Percentiles rank a stretch among this genome's conserved stretches.
Conservation (phyloP, 169 alveolate species). For the Plasmodium relictum region DNA sequence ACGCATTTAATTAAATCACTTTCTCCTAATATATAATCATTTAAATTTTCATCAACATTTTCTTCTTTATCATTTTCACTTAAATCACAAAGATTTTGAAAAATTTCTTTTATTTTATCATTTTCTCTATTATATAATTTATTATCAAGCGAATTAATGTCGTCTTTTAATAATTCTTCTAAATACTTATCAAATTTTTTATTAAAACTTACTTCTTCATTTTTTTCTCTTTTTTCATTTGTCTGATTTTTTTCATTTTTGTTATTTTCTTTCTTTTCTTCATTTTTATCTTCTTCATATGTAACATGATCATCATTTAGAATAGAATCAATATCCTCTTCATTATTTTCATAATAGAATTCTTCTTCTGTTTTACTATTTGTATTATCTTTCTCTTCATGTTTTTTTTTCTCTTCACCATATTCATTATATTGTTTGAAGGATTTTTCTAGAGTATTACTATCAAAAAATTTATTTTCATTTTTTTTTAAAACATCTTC, state of each 20-base stretch:
- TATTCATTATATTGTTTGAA: background rate
- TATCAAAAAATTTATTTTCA: slow-evolving; percentile 63
- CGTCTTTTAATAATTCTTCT: slow-evolving; percentile 61
- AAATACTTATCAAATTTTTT: slow-evolving; percentile 56
- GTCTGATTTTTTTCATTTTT: background rate
- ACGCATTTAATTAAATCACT: slow-evolving; percentile 65
- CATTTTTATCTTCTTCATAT: slow-evolving; percentile 28
- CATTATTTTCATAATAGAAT: slow-evolving; percentile 3
- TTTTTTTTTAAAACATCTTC: slow-evolving; percentile 30
- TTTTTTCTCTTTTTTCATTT: background rate
- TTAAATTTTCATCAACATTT: slow-evolving; percentile 10
- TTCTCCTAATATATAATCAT: slow-evolving; percentile 71
- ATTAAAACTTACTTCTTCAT: slow-evolving; percentile 19
- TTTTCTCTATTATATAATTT: slow-evolving; percentile 17
- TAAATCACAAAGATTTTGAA: slow-evolving; percentile 43
- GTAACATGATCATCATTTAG: slow-evolving; percentile 21
- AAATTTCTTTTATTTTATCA: slow-evolving; percentile 20
- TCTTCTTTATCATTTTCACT: slow-evolving; percentile 49
- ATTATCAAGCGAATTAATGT: slow-evolving; percentile 59
- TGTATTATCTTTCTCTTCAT: background rate
- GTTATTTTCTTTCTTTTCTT: background rate
- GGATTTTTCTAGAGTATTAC: slow-evolving; percentile 5
- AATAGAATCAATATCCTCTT: slow-evolving; percentile 49
- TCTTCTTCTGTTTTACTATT: background rate
- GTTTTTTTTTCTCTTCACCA: background rate